Conservation (phyloP, 106 monocot species). For the Apostasia ramifera region DNA sequence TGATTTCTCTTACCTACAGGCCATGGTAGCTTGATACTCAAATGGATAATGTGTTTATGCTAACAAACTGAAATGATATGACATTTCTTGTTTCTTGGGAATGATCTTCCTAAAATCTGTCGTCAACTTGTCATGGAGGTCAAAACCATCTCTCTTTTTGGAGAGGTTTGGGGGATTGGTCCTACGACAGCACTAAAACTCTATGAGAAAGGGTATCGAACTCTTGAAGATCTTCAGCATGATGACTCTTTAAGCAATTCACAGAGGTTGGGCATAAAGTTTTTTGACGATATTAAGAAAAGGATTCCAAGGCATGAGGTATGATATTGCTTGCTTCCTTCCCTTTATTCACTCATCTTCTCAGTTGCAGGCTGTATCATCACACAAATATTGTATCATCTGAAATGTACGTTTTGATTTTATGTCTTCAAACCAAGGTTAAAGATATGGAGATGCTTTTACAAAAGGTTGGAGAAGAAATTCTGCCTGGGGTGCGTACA, state of each 20-base stretch:
- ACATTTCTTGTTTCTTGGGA: too few relatives aligned
- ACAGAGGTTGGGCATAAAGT: slow-evolving; percentile 69
- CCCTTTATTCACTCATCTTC: not conserved
- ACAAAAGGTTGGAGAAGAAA: slow-evolving; percentile 50
- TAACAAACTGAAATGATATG: too few relatives aligned
- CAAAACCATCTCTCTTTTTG: slow-evolving; percentile 62
- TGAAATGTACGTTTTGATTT: slow-evolving; percentile 5
- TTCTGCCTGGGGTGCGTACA: slow-evolving; percentile 64
- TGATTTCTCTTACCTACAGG: not conserved
- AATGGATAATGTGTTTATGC: not conserved
- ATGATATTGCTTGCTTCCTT: not conserved
- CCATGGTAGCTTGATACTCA: not conserved
- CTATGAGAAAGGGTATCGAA: slow-evolving; percentile 88
- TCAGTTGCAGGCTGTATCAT: not conserved
- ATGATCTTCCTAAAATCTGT: not conserved
- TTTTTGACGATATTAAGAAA: slow-evolving; percentile 76
- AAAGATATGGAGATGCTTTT: slow-evolving; percentile 88
- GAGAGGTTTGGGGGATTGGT: slow-evolving; percentile 99
- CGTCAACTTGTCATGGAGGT: slow-evolving; percentile 38
- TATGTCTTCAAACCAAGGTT: slow-evolving; percentile 28
- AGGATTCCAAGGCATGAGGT: slow-evolving; percentile 93
- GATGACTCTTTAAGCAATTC: slow-evolving; percentile 72
- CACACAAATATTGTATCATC: not conserved
- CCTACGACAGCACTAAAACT: slow-evolving; percentile 93
- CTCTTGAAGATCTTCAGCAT: slow-evolving; percentile 63